phyloP scores from a whole-genome alignment of 305 asterid species.

The Fraxinus sp. region DNA sequence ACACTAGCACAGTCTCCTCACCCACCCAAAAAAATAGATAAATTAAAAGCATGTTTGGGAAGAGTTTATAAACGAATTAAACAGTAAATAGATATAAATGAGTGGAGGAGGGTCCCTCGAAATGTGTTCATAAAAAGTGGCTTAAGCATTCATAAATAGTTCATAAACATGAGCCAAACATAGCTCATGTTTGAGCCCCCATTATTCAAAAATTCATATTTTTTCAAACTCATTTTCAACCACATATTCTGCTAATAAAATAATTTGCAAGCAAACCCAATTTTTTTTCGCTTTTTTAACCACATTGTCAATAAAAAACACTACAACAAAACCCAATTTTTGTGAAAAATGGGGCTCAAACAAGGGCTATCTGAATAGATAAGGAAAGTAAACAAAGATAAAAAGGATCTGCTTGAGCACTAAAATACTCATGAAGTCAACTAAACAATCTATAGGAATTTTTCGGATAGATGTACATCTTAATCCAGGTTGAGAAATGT shows the following conservation, averaged over 20 bases:
- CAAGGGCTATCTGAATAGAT: not conserved
- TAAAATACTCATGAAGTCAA: not conserved
- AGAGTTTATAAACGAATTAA: not conserved
- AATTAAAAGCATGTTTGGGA: not conserved
- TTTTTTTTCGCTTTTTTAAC: too few species aligned
- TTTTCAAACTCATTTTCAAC: too few species aligned
- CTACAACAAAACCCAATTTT: too few species aligned
- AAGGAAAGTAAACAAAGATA: not conserved
- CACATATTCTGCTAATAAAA: too few species aligned
- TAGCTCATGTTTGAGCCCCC: not conserved
- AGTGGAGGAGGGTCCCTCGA: not conserved
- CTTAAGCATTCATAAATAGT: not conserved
- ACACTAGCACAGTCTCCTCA: not conserved
- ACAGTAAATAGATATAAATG: not conserved
- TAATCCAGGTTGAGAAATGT: not conserved
- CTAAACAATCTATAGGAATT: not conserved
- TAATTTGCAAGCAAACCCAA: too few species aligned
- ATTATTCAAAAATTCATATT: too few species aligned
- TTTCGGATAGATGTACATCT: not conserved
- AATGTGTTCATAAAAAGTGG: not conserved
- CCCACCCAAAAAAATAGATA: not conserved
- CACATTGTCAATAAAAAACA: too few species aligned
- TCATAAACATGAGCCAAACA: not conserved
- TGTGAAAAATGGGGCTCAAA: too few species aligned
- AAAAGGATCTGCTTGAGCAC: not conserved